Conservation (phyloP, 352 stramenopile species). For the Phytophthora sp. region DNA sequence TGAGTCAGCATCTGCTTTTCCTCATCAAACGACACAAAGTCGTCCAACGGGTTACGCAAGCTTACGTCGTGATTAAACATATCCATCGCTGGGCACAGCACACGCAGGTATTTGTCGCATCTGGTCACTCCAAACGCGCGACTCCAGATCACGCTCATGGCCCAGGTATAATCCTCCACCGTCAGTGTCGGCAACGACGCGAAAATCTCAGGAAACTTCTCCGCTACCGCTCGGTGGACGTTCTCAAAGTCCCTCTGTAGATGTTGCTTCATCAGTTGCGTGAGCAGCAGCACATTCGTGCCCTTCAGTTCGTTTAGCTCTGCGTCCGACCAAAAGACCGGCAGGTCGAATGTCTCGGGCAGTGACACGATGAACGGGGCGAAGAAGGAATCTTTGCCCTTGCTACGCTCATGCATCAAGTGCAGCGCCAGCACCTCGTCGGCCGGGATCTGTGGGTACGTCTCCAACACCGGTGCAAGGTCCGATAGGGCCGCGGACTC, state of each 20-base stretch:
- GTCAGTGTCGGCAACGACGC: constrained; percentile 34
- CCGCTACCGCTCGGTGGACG: constrained; percentile 55
- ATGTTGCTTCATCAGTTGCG: constrained; percentile 70
- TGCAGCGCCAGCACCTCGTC: constrained; percentile 66
- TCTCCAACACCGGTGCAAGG: constrained; percentile 41
- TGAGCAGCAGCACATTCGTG: constrained; percentile 65
- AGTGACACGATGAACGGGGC: constrained; percentile 62
- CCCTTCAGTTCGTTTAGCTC: constrained; percentile 54
- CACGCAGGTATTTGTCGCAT: constrained; percentile 47
- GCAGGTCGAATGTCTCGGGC: constrained; percentile 59
- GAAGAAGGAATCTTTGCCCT: constrained; percentile 51
- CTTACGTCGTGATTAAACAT: constrained; percentile 80
- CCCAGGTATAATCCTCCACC: constrained; percentile 73
- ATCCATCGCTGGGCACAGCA: constrained; percentile 74
- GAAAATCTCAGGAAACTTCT: constrained; percentile 58
- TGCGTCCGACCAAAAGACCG: constrained; percentile 59
- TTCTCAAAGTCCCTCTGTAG: constrained; percentile 62
- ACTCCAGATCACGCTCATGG: constrained; percentile 80
- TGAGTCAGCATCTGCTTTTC: constrained; percentile 54
- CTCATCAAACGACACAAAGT: constrained; percentile 60
- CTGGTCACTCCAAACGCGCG: constrained; percentile 67
- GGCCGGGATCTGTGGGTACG: constrained; percentile 47
- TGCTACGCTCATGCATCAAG: constrained; percentile 65
- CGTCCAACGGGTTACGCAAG: constrained; percentile 49
- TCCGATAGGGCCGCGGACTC: constrained; percentile 55